These are phyloP conservation scores for Erysimum pusillum DNA, from an alignment of 441 rosid species.

Conservation along the genomic window DNA sequence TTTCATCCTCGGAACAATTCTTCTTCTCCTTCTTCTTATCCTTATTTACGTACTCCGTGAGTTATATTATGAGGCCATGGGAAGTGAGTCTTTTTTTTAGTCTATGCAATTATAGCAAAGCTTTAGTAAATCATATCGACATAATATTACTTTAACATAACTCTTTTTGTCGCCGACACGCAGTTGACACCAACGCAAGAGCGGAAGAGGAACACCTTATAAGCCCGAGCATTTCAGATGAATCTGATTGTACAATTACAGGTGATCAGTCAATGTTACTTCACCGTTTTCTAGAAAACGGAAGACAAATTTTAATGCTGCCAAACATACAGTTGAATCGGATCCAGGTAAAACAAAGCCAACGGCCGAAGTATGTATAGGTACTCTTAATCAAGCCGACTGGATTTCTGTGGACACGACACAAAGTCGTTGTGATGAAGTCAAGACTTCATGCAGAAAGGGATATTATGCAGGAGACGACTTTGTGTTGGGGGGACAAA, in stretches of 20 bases:
- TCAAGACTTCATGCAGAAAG: no score
- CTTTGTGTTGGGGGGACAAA: neutral
- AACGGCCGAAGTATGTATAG: no score
- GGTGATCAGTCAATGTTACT: neutral
- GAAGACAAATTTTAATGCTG: no score
- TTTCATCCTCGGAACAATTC: neutral
- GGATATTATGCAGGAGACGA: no score
- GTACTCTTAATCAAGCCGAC: no score
- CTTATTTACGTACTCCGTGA: neutral
- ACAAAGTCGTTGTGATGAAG: no score
- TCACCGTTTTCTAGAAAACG: neutral
- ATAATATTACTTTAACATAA: neutral
- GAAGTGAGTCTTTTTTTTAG: neutral
- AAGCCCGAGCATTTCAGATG: neutral
- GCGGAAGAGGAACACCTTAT: neutral
- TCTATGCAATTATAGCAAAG: neutral
- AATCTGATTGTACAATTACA: no score
- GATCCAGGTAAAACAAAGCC: neutral
- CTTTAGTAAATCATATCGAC: neutral
- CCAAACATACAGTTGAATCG: neutral
- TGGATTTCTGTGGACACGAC: no score
- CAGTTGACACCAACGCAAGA: neutral
- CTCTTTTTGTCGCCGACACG: neutral
- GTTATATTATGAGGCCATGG: neutral
- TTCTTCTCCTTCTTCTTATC: neutral